Evolutionary conservation across 2,329 filamentous ascomycete genomes (phyloP), one percentile per base, ranked within the genome.

Genomic region (Colletotrichum agaves): DNA sequence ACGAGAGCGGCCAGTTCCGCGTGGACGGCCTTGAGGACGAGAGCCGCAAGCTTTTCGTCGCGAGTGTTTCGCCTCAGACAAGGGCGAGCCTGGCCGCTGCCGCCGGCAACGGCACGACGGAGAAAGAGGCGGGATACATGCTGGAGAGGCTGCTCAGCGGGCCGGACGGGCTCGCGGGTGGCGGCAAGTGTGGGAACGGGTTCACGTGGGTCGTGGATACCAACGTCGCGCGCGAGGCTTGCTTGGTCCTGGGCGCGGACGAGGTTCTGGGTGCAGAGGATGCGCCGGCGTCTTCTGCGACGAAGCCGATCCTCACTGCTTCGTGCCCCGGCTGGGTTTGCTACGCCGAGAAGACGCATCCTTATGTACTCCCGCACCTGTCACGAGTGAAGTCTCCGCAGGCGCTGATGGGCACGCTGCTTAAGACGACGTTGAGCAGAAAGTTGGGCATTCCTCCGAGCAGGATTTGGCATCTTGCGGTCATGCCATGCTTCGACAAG

Each of bases 401-500:
- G 79, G 95, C 96, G 27, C 81, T 99, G 59, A 91, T 93, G 71
- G 96, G 96, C 12, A 98, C 94, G 0, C 85, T 98, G 46, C 78
- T 99, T 62, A 99, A 99, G 80, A 95, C 93, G 0, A 88, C 92
- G 0, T 81, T 99, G 39, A 93, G 91, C 78, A 88, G 88, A 72
- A 86, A 83, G 59, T 85, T 94, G 69, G 88, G 88, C 37, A 89
- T 98, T 55, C 79, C 90, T 1, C 91, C 94, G 0, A 89, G 90
- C 70, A 88, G 90, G 72, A 94, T 99, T 76, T 99, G 95, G 93
- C 95, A 98, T 78, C 80, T 98, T 60, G 93, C 95, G 12, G 86
- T 99, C 50, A 99, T 99, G 96, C 96, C 96, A 19, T 99, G 96
- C 78, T 98, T 99, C 78, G 96, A 99, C 79, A 99, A 99, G 84